Evolutionary conservation across 176 grass and related monocot genomes (phyloP).

Genomic region (Canna indica): DNA sequence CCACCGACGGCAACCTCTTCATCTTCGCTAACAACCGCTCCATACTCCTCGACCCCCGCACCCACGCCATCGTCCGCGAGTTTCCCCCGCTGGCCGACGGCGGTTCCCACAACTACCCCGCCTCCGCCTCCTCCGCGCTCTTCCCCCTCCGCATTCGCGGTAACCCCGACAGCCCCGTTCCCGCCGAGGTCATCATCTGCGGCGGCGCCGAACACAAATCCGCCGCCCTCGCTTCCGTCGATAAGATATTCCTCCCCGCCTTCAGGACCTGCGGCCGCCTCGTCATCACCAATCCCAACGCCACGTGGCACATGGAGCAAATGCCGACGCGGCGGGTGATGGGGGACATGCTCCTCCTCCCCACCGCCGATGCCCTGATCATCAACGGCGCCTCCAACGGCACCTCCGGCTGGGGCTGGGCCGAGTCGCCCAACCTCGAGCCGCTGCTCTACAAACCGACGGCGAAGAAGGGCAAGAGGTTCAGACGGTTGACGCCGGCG

Average conservation of each 20-base stretch:
- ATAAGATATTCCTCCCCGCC: constrained; percentile 25
- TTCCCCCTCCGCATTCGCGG: constrained; percentile 64
- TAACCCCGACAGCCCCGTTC: constrained; percentile 19
- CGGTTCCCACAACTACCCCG: constrained; percentile 59
- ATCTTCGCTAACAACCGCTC: constrained; percentile 78
- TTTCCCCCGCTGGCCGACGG: constrained; percentile 47
- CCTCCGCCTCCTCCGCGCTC: constrained; percentile 54
- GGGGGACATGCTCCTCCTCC: constrained; percentile 86
- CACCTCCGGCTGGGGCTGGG: constrained; percentile 64
- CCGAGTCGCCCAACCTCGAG: constrained; percentile 23
- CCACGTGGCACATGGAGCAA: constrained; percentile 42
- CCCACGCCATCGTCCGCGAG: constrained; percentile 38
- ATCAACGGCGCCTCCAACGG: constrained; percentile 59
- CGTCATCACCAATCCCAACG: constrained; percentile 28
- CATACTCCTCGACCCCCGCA: constrained; percentile 40
- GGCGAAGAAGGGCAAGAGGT: constrained; percentile 22
- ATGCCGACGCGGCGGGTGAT: constrained; percentile 71
- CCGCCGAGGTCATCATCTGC: constrained; percentile 57
- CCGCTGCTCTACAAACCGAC: constrained; percentile 59
- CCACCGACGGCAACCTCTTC: constrained; percentile 62
- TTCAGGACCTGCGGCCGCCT: constrained; percentile 59
- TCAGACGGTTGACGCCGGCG: constrained; percentile 32
- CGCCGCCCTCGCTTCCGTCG: constrained; percentile 35
- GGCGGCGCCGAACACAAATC: constrained; percentile 47
- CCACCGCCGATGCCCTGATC: constrained; percentile 64